These are phyloP conservation scores for Penicillium sp. DNA, from an alignment of 2,329 filamentous ascomycete genomes.

Conservation along the genomic window DNA sequence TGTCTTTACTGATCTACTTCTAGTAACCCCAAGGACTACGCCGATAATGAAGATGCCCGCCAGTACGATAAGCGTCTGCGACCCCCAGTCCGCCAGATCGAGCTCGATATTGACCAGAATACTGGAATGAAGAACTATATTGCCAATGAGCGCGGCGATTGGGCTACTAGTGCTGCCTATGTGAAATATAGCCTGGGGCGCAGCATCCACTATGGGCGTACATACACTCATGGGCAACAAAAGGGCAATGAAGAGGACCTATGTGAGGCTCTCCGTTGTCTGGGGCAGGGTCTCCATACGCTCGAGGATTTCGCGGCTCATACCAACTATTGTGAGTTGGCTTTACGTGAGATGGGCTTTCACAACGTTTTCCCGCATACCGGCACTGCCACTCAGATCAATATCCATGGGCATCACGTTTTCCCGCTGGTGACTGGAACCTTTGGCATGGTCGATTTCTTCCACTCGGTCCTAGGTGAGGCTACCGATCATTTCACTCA, in stretches of 20 bases:
- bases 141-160: slow-evolving; percentile 79
- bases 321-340: slow-evolving; percentile 80
- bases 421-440: slow-evolving; percentile 70
- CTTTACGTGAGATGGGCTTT: slow-evolving; percentile 69
- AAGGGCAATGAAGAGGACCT: slow-evolving; percentile 71
- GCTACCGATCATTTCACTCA: slow-evolving; percentile 82
- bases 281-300: slow-evolving; percentile 74
- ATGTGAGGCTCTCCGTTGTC: slow-evolving; percentile 73
- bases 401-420: slow-evolving; percentile 62
- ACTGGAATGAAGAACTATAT: slow-evolving; percentile 99
- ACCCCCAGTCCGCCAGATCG: slow-evolving; percentile 68
- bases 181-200: slow-evolving; percentile 71
- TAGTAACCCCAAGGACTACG: slow-evolving; percentile 79
- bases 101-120: slow-evolving; percentile 68
- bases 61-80: slow-evolving; percentile 74
- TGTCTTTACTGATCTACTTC: slow-evolving; percentile 42
- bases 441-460: slow-evolving; percentile 80
- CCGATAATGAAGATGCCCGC: slow-evolving; percentile 80
- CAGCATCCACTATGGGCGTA: slow-evolving; percentile 72
- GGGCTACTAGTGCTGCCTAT: slow-evolving; percentile 88
- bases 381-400: slow-evolving; percentile 64
- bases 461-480: slow-evolving; percentile 74
- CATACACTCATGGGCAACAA: slow-evolving; percentile 63
- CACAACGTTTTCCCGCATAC: slow-evolving; percentile 70
- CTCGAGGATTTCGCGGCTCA: slow-evolving; percentile 78